Evolutionary conservation across 1,284 basidiomycete species (phyloP), one percentile per base, ranked within the genome.

Genomic region (Mycosarcoma mackinlayi): DNA sequence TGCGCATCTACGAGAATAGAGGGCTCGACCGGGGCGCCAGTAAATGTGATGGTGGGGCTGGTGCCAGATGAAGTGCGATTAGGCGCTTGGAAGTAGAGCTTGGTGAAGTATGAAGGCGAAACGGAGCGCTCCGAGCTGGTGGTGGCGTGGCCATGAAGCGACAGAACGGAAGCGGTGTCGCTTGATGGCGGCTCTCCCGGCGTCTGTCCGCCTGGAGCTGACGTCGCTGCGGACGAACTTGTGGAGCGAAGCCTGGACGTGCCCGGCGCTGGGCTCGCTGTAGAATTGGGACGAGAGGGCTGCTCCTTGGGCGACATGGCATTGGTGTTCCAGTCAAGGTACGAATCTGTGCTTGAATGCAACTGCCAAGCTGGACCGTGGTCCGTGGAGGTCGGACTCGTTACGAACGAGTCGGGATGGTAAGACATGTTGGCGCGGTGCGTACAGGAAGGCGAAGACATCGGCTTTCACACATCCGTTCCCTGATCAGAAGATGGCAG

Each of bases 1-100:
- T 53, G 53, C 21, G 45, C 35, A 18, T 31, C 34, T 6, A 46
- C 54, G 5, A 52, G 31, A 16, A 61, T 27, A 3, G 47, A 44
- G 6, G 54, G 33, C 25, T 71, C 68, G 3, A 23, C 14, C 3
- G 67, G 63, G 7, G 64, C 69, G n/a, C 56, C 47, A 4, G 69
- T 67, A 33, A 72, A 72, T 16, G 69, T 72, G 49, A 72, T 72
- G 33, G 63, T 67, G 13, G 69, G 69, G 24, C 62, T 65, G 37
- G 53, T 58, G 23, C 14, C 68, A n/a, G 61, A 53, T 14, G 55
- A 48, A 6, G 52, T 40, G 31, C 53, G 61, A 35, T 63, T 39
- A 3, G 61, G 56, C 4, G 52, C 28, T 18, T 70, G 52, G 21
- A 65, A 65, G 61, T 70, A 70, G 47, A 58, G 54, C 34, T 52